These are phyloP conservation scores for Rutstroemia sp. DNA, from an alignment of 2,329 filamentous ascomycete genomes.

Conservation along the genomic window DNA sequence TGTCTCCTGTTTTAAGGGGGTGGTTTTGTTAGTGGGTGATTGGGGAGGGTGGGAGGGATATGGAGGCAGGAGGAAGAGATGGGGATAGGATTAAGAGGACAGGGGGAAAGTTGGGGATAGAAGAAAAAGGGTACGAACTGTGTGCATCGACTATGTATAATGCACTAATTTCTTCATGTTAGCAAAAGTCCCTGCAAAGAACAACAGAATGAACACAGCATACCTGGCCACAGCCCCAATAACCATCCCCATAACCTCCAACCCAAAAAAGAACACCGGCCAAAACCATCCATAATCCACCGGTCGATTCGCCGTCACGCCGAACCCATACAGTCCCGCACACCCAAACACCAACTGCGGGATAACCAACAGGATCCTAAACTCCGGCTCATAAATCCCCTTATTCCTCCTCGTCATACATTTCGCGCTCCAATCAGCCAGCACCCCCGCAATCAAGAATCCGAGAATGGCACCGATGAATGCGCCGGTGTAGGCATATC, in stretches of 20 bases:
- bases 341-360: slow-evolving; percentile 74
- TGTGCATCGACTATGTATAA: slow-evolving; percentile 92
- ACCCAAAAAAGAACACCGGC: slow-evolving; percentile 73
- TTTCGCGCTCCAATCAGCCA: slow-evolving; percentile 67
- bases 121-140: slow-evolving; percentile 44
- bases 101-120: too few relatives aligned
- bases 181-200: not conserved
- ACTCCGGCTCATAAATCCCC: slow-evolving; percentile 87
- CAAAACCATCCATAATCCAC: slow-evolving; percentile 57
- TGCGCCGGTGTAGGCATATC: slow-evolving; percentile 80
- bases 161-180: slow-evolving; percentile 2
- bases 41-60: slow-evolving; percentile 13
- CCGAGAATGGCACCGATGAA: slow-evolving; percentile 78
- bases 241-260: slow-evolving; percentile 87
- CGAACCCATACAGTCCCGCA: slow-evolving; percentile 79
- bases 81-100: not conserved
- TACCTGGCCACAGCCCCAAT: slow-evolving; percentile 77
- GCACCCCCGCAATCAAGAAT: slow-evolving; percentile 64
- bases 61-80: not conserved
- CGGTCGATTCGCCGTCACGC: slow-evolving; percentile 60
- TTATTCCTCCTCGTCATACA: slow-evolving; percentile 66
- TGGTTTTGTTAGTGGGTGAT: not conserved
- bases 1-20: slow-evolving; percentile 48
- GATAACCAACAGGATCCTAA: slow-evolving; percentile 73
- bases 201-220: not conserved